These are phyloP conservation scores for Coemansia sp. DNA, from an alignment of 192 early-diverging fungal genomes.

Conservation along the genomic window DNA sequence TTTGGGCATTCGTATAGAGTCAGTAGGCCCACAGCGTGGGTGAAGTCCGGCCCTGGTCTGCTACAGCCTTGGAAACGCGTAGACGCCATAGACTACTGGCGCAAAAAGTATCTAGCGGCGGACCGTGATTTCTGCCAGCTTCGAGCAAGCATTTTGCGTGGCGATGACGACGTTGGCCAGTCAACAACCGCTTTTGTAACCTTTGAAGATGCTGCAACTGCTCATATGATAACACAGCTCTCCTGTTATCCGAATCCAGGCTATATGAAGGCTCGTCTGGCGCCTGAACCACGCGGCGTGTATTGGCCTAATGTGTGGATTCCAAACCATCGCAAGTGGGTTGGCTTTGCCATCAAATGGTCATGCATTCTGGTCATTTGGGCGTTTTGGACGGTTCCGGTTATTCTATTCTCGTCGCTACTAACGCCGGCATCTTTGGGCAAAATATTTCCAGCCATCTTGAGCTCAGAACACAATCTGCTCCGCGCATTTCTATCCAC, in stretches of 20 bases:
- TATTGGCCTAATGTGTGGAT: constrained; percentile 73
- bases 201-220: constrained; percentile 67
- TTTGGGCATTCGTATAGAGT: not conserved
- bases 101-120: constrained; percentile 54
- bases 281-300: constrained; percentile 76
- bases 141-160: constrained; percentile 19
- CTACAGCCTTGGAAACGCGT: constrained; percentile 59
- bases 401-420: constrained; percentile 65
- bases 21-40: constrained; percentile 27
- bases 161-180: constrained; percentile 15
- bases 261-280: constrained; percentile 58
- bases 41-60: constrained; percentile 32
- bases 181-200: constrained; percentile 77
- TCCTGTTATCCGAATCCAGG: constrained; percentile 66
- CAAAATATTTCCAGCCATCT: constrained; percentile 60
- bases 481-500: constrained; percentile 63
- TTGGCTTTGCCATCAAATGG: constrained; percentile 57
- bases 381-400: constrained; percentile 74
- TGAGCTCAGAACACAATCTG: constrained; percentile 54
- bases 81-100: constrained; percentile 67
- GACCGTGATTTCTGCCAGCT: constrained; percentile 57
- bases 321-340: constrained; percentile 54
- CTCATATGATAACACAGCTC: constrained; percentile 66
- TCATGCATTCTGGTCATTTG: constrained; percentile 62
- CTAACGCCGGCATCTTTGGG: constrained; percentile 60